A percentile compares a stretch with the other conserved stretches of the same genome.
Conservation (phyloP, 176 grass and related monocot species). For the Oryza rufipogon region DNA sequence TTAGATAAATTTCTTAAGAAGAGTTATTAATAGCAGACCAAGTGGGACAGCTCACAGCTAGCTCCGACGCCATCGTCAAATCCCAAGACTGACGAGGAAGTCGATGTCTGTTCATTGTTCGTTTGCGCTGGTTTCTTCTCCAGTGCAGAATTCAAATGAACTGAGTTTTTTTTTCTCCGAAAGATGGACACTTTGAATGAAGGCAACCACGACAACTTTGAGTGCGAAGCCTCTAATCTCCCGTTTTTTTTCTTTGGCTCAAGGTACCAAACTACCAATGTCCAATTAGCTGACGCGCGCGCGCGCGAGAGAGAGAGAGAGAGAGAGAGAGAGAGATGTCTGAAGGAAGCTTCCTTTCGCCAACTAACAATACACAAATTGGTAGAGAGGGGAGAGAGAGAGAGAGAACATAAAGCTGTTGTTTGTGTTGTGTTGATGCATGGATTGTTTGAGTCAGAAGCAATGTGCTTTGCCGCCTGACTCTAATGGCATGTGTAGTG, state of each 20-base stretch:
- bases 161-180: neutral
- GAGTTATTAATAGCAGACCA: neutral
- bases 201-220: constrained; percentile 39
- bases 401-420: neutral
- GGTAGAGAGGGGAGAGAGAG: neutral
- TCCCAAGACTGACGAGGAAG: neutral
- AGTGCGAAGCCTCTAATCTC: constrained; percentile 41
- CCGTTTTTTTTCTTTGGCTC: neutral
- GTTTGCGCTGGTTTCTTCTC: neutral
- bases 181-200: constrained; percentile 30
- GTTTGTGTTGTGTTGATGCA: neutral
- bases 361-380: neutral
- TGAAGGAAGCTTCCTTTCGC: neutral
- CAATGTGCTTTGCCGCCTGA: neutral
- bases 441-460: constrained; percentile 15
- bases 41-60: neutral
- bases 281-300: neutral
- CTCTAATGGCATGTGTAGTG: neutral
- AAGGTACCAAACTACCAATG: neutral
- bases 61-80: neutral
- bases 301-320: neutral
- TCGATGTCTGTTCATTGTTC: neutral
- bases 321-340: neutral
- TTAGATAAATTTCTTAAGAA: neutral
- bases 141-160: neutral